A percentile compares a stretch with the other conserved stretches of the same genome.
phyloP scores from a whole-genome alignment of 257 asterid genomes.

The Solanum okadae region DNA sequence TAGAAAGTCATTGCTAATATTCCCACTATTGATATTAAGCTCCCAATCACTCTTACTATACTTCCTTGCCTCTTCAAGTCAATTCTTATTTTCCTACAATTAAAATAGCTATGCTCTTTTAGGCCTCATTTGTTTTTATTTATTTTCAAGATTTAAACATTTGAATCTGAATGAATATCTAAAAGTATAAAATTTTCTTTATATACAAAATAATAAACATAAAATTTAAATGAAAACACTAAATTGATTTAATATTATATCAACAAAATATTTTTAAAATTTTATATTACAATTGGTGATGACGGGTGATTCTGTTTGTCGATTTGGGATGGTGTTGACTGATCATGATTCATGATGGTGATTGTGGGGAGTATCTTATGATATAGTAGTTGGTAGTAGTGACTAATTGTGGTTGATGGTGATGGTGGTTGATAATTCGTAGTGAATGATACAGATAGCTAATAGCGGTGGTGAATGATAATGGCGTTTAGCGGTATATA shows the following conservation, averaged over 20 bases:
- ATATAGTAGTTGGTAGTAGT: background rate
- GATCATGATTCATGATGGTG: background rate
- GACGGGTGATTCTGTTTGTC: too few relatives aligned
- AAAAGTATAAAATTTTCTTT: too few relatives aligned
- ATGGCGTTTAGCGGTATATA: too few relatives aligned
- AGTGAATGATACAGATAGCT: background rate
- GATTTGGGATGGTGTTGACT: background rate
- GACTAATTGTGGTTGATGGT: background rate
- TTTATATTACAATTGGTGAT: too few relatives aligned
- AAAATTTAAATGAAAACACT: too few relatives aligned
- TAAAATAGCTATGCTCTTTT: background rate
- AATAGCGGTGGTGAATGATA: background rate
- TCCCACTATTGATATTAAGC: conserved; percentile 40
- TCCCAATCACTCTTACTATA: conserved; percentile 49
- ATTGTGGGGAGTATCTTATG: background rate
- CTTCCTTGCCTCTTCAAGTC: conserved; percentile 38
- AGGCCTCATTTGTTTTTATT: too few relatives aligned
- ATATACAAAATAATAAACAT: too few relatives aligned
- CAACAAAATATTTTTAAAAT: too few relatives aligned
- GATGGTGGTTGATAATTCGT: too few relatives aligned
- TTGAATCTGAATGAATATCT: too few relatives aligned
- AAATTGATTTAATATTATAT: too few relatives aligned
- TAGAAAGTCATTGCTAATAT: conserved; percentile 44
- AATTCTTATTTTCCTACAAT: conserved; percentile 23
- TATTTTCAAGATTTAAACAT: too few relatives aligned